A percentile compares a stretch with the other conserved stretches of the same genome.
Evolutionary conservation across 2,329 filamentous ascomycete genomes (phyloP).

Genomic region (Mycosphaerella sp.): DNA sequence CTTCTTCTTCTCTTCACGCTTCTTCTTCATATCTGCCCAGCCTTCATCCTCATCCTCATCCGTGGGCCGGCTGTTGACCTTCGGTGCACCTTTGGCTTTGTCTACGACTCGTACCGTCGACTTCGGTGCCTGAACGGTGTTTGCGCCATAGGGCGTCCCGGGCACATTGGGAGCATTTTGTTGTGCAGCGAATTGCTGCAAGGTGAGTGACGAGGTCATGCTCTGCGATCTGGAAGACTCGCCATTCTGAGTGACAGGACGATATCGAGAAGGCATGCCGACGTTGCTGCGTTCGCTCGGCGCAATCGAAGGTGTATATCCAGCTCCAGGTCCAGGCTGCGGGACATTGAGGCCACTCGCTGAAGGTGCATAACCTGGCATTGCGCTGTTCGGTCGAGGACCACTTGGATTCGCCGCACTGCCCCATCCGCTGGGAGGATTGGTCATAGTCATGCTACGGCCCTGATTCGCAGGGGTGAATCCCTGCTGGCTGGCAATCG

Average conservation of each 20-base stretch:
- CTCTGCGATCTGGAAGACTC: slow-evolving; percentile 37
- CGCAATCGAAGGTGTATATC: slow-evolving; percentile 85
- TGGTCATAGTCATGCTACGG: slow-evolving; percentile 78
- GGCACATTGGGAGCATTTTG: slow-evolving; percentile 20
- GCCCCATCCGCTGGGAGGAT: slow-evolving; percentile 45
- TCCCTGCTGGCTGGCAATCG: slow-evolving; percentile 38
- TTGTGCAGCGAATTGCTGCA: slow-evolving; percentile 28
- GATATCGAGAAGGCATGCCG: slow-evolving; percentile 81
- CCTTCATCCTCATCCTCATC: slow-evolving; percentile 35
- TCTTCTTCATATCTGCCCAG: slow-evolving; percentile 33
- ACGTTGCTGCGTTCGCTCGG: slow-evolving; percentile 94
- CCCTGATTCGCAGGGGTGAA: slow-evolving; percentile 31
- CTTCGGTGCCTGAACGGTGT: slow-evolving; percentile 20
- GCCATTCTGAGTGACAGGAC: slow-evolving; percentile 60
- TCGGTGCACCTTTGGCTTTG: slow-evolving; percentile 34
- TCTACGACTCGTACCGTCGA: slow-evolving; percentile 35
- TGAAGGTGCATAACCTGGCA: slow-evolving; percentile 32
- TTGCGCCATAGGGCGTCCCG: slow-evolving; percentile 20
- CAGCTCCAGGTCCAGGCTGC: slow-evolving; percentile 38
- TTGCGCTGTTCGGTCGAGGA: slow-evolving; percentile 40
- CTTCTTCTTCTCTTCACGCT: slow-evolving; percentile 32
- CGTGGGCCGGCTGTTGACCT: slow-evolving; percentile 15
- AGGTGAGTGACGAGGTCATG: slow-evolving; percentile 31
- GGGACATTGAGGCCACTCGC: slow-evolving; percentile 37
- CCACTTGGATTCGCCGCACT: slow-evolving; percentile 33